Percentiles rank a stretch among this genome's conserved stretches.
These are phyloP conservation scores for Lyophyllum semitale DNA, from an alignment of 768 basidiomycete species.

Conservation along the genomic window DNA sequence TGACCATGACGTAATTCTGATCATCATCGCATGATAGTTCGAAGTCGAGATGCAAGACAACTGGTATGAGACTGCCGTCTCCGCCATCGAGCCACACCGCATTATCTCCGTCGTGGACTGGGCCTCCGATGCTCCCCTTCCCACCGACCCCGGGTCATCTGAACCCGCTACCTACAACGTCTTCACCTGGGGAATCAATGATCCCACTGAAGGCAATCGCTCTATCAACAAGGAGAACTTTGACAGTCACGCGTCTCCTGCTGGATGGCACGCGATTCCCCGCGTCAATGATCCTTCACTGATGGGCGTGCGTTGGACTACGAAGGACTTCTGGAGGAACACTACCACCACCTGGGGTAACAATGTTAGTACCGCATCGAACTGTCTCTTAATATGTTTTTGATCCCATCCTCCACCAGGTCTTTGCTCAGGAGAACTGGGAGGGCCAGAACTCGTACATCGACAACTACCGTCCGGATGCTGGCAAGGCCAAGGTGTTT, in stretches of 20 bases:
- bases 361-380: slow-evolving; percentile 49
- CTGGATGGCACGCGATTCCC: slow-evolving; percentile 91
- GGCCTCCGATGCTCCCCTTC: slow-evolving; percentile 72
- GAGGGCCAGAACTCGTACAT: slow-evolving; percentile 67
- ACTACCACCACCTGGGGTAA: slow-evolving; percentile 87
- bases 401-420: slow-evolving; percentile 33
- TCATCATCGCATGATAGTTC: slow-evolving; percentile 44
- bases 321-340: slow-evolving; percentile 50
- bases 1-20: background rate
- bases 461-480: slow-evolving; percentile 80
- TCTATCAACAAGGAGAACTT: slow-evolving; percentile 61
- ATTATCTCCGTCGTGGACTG: slow-evolving; percentile 93
- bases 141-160: slow-evolving; percentile 32
- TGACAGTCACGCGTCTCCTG: slow-evolving; percentile 80
- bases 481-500: slow-evolving; percentile 55
- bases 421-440: slow-evolving; percentile 95
- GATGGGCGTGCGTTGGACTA: slow-evolving; percentile 22
- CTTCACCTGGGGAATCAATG: slow-evolving; percentile 83
- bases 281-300: slow-evolving; percentile 63
- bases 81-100: slow-evolving; percentile 69
- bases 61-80: slow-evolving; percentile 93
- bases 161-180: slow-evolving; percentile 63
- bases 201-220: slow-evolving; percentile 73
- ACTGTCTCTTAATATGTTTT: background rate
- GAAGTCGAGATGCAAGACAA: slow-evolving; percentile 94